Conservation (phyloP, 148 eudicot species). For the Fallopia convolvulus region DNA sequence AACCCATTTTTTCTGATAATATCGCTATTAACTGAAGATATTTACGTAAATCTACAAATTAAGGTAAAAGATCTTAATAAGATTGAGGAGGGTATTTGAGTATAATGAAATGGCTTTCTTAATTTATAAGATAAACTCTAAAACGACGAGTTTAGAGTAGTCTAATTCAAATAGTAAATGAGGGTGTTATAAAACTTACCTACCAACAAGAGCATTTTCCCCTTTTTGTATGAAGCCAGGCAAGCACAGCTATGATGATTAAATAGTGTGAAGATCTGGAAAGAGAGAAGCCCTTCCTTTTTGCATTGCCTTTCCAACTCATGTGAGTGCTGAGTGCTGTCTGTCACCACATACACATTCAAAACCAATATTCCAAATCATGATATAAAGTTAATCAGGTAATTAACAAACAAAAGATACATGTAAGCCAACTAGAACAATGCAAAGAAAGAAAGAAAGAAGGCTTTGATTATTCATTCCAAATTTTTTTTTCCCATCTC, state of each 20-base stretch:
- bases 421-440: background rate
- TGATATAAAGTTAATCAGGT: background rate
- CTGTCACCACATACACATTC: slow-evolving; percentile 5
- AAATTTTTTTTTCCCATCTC: background rate
- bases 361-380: background rate
- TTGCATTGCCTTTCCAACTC: slow-evolving; percentile 8
- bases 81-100: too few species aligned
- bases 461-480: background rate
- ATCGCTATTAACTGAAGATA: too few species aligned
- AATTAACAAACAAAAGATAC: background rate
- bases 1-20: too few species aligned
- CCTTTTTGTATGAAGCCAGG: background rate
- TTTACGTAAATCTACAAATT: too few species aligned
- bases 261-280: background rate
- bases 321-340: slow-evolving; percentile 3
- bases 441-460: background rate
- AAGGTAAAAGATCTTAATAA: too few species aligned
- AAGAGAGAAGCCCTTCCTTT: background rate
- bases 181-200: background rate
- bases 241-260: slow-evolving; percentile 2
- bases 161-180: background rate
- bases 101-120: too few species aligned
- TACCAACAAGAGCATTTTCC: slow-evolving; percentile 3
- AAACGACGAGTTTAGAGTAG: too few species aligned
- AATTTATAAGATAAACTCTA: too few species aligned